These are phyloP conservation scores for Rhodosporidiobolus sp. DNA, from an alignment of 768 basidiomycete genomes.

Conservation along the genomic window DNA sequence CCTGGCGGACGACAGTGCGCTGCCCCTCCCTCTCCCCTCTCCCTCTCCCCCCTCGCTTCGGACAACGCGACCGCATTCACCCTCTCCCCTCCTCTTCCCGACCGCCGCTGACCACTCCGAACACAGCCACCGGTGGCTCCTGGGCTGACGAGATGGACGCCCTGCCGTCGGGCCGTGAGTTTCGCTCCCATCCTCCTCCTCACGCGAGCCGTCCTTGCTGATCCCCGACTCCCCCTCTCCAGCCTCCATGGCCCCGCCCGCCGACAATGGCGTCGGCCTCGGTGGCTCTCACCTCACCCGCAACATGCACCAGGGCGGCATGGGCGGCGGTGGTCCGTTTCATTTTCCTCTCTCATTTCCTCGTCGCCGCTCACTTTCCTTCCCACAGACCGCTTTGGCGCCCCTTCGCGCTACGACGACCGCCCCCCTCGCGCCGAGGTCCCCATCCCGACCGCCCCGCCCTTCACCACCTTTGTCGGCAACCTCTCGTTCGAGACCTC, in stretches of 20 bases:
- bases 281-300: conserved; percentile 39
- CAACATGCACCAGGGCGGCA: conserved; percentile 8
- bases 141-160: conserved; percentile 99
- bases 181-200: background rate
- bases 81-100: background rate
- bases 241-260: conserved; percentile 13
- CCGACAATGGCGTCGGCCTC: conserved; percentile 15
- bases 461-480: conserved; percentile 94
- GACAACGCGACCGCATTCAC: too few relatives aligned
- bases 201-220: background rate
- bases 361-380: background rate
- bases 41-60: too few relatives aligned
- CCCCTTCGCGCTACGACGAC: conserved; percentile 30
- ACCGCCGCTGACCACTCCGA: background rate
- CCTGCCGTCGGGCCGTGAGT: conserved; percentile 88
- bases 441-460: conserved; percentile 89
- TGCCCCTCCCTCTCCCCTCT: background rate
- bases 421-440: conserved; percentile 75
- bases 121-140: conserved; percentile 70
- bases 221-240: background rate
- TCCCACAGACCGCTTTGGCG: background rate
- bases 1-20: conserved; percentile 77
- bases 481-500: conserved; percentile 91
- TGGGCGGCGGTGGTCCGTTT: background rate
- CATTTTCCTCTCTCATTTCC: background rate